Evolutionary conservation across 2,329 filamentous ascomycete species (phyloP).

Genomic region (Apiospora rasikravindrae): DNA sequence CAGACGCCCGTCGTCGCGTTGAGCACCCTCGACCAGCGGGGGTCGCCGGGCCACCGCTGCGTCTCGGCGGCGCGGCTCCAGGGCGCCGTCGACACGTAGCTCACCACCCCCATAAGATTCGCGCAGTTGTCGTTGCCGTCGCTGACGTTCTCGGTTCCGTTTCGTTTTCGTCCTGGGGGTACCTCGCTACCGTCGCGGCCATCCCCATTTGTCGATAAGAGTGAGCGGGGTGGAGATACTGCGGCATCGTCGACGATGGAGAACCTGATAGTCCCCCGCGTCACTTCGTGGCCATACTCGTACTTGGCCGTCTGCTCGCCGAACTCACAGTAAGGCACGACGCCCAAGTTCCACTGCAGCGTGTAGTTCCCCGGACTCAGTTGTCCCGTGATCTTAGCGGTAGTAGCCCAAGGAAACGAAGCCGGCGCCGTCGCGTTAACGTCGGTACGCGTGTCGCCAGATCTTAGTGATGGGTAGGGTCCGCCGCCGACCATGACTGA

Average conservation of each 20-base stretch:
- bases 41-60: background rate
- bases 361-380: background rate
- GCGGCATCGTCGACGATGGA: background rate
- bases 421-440: background rate
- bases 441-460: background rate
- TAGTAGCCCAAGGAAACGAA: background rate
- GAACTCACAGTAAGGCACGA: background rate
- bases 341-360: background rate
- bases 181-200: background rate
- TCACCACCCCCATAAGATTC: background rate
- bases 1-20: background rate
- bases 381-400: background rate
- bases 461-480: background rate
- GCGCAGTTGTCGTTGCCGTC: background rate
- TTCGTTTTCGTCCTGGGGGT: background rate
- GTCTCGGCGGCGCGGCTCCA: background rate
- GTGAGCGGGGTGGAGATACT: background rate
- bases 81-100: background rate
- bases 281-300: background rate
- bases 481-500: background rate
- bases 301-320: background rate
- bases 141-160: background rate
- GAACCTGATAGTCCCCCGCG: background rate
- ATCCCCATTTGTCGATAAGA: background rate
- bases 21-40: background rate